These are phyloP conservation scores for Rhododendron ovatum DNA, from an alignment of 148 eudicot species.

Conservation along the genomic window DNA sequence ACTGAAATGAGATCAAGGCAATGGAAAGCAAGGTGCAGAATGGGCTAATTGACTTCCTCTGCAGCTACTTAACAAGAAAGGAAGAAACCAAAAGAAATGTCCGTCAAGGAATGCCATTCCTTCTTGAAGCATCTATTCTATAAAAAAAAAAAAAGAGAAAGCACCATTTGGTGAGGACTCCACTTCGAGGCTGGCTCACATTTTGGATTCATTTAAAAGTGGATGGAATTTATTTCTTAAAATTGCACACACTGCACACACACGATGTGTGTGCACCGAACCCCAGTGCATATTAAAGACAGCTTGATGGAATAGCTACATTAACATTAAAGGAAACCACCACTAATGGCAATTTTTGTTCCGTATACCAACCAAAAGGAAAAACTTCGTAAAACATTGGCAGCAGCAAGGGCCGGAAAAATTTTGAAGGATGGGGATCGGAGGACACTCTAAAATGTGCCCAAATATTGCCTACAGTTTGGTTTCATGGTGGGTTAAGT, in stretches of 20 bases:
- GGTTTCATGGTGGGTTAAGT: background rate
- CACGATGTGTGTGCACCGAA: too few relatives aligned
- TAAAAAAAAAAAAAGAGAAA: too few relatives aligned
- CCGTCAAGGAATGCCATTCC: background rate
- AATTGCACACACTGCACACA: too few relatives aligned
- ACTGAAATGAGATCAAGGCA: background rate
- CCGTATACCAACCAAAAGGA: background rate
- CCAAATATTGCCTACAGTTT: background rate
- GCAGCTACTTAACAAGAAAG: background rate
- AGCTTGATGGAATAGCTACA: background rate
- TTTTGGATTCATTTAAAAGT: too few relatives aligned
- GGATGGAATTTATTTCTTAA: too few relatives aligned
- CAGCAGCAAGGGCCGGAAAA: background rate
- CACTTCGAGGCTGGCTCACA: too few relatives aligned
- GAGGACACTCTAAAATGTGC: too few relatives aligned
- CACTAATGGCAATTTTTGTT: background rate
- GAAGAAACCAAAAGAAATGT: background rate
- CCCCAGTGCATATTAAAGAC: background rate
- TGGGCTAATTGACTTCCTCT: background rate
- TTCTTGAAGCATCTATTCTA: background rate
- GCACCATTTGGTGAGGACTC: too few relatives aligned
- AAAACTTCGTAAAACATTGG: background rate
- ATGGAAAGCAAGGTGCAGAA: background rate
- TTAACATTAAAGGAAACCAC: background rate
- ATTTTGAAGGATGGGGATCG: background rate